These are phyloP conservation scores for Ceratocystis albifundus DNA, from an alignment of 2,329 filamentous ascomycete genomes.

Conservation along the genomic window DNA sequence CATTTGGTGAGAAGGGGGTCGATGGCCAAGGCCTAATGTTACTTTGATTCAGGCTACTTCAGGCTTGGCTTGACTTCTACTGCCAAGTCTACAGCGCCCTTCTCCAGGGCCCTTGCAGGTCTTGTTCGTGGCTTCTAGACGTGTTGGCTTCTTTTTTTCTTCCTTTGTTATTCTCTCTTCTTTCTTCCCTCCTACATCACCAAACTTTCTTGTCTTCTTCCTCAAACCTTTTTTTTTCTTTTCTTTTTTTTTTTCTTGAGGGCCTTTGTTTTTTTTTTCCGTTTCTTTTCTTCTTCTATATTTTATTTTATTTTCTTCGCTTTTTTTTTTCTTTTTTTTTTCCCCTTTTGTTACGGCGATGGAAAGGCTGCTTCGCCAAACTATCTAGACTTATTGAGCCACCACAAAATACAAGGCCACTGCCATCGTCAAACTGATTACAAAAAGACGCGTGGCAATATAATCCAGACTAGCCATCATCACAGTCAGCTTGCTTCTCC, in stretches of 20 bases:
- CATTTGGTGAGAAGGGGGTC: not conserved
- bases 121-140: not conserved
- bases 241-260: slow-evolving; percentile 6
- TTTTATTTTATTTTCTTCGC: slow-evolving; percentile 6
- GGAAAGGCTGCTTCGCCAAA: not conserved
- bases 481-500: not conserved
- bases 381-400: not conserved
- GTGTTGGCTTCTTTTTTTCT: slow-evolving; percentile 22
- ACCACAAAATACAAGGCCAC: slow-evolving; percentile 1
- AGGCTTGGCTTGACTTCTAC: too few species aligned
- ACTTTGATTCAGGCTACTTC: too few species aligned
- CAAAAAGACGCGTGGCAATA: slow-evolving; percentile 5
- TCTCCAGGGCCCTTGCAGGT: too few species aligned
- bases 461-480: not conserved
- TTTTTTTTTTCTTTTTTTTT: slow-evolving; percentile 11
- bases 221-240: slow-evolving; percentile 11
- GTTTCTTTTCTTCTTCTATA: slow-evolving; percentile 10
- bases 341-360: slow-evolving; percentile 14
- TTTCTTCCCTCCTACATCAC: slow-evolving; percentile 17
- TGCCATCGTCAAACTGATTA: not conserved
- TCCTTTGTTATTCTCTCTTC: slow-evolving; percentile 20
- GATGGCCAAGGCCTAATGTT: too few species aligned
- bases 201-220: slow-evolving; percentile 23
- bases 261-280: slow-evolving; percentile 10
- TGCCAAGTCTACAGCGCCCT: too few species aligned